Evolutionary conservation across 805 yeast genomes (phyloP).

Genomic region (Nakazawaea molendinolei): DNA sequence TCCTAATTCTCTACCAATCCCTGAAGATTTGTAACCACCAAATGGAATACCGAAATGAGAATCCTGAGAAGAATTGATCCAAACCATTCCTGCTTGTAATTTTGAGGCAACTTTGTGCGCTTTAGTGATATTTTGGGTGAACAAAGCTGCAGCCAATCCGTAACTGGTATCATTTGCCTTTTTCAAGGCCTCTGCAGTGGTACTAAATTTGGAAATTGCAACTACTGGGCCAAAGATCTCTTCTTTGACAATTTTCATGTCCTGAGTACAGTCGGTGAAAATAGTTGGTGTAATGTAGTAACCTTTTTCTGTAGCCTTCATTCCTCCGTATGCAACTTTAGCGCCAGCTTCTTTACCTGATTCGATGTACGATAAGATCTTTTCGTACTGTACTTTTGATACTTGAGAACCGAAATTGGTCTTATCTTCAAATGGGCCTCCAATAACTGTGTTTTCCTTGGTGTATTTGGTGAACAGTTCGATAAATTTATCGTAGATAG

Average conservation of each 20-base stretch:
- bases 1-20: constrained; percentile 61
- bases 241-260: constrained; percentile 36
- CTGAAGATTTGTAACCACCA: constrained; percentile 50
- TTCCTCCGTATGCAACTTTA: constrained; percentile 38
- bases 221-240: constrained; percentile 52
- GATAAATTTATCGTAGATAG: constrained; percentile 44
- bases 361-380: constrained; percentile 37
- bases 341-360: constrained; percentile 51
- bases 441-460: constrained; percentile 31
- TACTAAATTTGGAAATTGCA: constrained; percentile 34
- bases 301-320: constrained; percentile 22
- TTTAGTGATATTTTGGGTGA: constrained; percentile 30
- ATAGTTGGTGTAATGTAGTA: constrained; percentile 41
- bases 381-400: constrained; percentile 41
- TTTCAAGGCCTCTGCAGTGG: constrained; percentile 36
- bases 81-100: constrained; percentile 38
- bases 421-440: constrained; percentile 36
- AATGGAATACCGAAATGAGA: constrained; percentile 42
- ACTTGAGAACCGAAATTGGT: constrained; percentile 50
- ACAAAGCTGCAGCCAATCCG: constrained; percentile 42
- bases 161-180: constrained; percentile 37
- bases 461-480: constrained; percentile 30
- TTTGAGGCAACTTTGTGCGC: constrained; percentile 35
- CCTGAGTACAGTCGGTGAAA: constrained; percentile 35
- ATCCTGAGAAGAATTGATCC: constrained; percentile 45